Evolutionary conservation across 2,329 filamentous ascomycete species (phyloP).

Genomic region (Stachybotrys echinatus): DNA sequence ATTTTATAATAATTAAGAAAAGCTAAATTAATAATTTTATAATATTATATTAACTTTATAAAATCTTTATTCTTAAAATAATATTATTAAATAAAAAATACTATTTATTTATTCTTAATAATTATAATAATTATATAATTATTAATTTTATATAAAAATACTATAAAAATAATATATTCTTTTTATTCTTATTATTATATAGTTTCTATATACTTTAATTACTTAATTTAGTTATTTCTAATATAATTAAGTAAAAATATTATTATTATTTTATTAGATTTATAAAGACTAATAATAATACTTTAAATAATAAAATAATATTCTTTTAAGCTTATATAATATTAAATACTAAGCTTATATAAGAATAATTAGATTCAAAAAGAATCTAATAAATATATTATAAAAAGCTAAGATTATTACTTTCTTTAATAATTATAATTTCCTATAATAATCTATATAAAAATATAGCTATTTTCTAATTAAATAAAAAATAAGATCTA

Average conservation of each 20-base stretch:
- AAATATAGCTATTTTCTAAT: too few species aligned
- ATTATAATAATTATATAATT: not conserved
- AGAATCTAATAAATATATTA: too few species aligned
- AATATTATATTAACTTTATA: not conserved
- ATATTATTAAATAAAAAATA: not conserved
- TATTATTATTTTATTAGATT: not conserved
- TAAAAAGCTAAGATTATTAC: too few species aligned
- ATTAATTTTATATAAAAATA: not conserved
- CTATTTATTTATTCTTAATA: not conserved
- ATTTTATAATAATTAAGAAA: conserved; percentile 6
- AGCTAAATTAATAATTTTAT: conserved; percentile 1
- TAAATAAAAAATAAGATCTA: too few species aligned
- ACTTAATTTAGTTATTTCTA: conserved; percentile 2
- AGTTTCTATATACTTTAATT: conserved; percentile 2
- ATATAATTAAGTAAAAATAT: conserved; percentile 1
- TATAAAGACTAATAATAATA: not conserved
- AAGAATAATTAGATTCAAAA: too few species aligned
- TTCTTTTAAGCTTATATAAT: not conserved
- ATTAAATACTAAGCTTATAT: too few species aligned
- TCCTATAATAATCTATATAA: too few species aligned
- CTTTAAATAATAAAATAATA: not conserved
- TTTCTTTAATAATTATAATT: too few species aligned
- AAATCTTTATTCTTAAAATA: not conserved
- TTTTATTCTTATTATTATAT: conserved; percentile 3
- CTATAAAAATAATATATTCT: not conserved